phyloP scores from a whole-genome alignment of 345 rosid genomes.

The Acer negundo region DNA sequence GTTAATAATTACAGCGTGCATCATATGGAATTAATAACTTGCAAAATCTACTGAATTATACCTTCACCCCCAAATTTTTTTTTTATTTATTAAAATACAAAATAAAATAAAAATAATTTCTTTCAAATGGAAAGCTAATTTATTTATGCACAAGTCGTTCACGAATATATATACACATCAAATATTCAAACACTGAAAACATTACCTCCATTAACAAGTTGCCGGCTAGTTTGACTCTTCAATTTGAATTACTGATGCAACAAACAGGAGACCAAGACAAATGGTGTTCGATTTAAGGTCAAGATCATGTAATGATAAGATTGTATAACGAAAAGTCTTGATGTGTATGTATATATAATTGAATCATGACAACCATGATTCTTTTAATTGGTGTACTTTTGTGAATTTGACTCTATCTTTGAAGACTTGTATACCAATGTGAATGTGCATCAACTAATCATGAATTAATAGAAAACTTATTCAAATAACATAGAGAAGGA shows the following conservation, averaged over 20 bases:
- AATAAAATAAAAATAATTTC: neutral
- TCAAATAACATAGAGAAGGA: neutral
- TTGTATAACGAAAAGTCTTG: neutral
- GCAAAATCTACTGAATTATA: neutral
- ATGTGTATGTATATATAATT: neutral
- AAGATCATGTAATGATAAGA: neutral
- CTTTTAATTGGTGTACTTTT: neutral
- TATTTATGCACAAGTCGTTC: neutral
- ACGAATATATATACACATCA: too few species aligned
- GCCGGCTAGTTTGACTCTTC: constrained; percentile 6
- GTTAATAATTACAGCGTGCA: neutral
- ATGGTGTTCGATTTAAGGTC: neutral
- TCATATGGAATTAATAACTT: neutral
- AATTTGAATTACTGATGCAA: neutral
- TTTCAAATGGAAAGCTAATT: neutral
- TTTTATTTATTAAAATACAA: neutral
- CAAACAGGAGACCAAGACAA: neutral
- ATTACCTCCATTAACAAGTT: neutral
- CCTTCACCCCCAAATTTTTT: too few species aligned
- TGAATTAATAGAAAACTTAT: neutral
- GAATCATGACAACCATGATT: neutral
- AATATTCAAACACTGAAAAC: neutral
- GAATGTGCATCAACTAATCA: neutral
- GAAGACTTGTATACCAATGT: neutral
- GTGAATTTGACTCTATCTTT: constrained; percentile 1